Evolutionary conservation across 73 alveolate genomes (phyloP).

Genomic region (Tetrahymena thermophila): DNA sequence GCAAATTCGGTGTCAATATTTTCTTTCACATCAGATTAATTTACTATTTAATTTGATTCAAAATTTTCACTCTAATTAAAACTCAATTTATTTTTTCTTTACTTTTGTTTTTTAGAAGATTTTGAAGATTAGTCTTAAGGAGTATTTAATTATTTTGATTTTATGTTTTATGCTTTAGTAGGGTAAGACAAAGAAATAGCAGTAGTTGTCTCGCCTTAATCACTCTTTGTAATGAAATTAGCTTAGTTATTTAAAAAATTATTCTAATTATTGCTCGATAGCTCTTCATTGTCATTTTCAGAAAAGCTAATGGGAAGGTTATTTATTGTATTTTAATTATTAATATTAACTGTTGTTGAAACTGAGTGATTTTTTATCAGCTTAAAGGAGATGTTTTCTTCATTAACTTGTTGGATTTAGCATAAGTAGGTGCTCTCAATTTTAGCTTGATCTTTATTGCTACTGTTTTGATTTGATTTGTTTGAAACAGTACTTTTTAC

Average conservation of each 20-base stretch:
- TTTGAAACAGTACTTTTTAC: neutral
- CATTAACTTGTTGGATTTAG: neutral
- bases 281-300: neutral
- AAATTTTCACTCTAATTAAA: neutral
- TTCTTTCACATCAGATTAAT: neutral
- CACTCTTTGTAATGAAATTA: neutral
- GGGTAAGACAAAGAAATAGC: neutral
- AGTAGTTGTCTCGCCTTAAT: neutral
- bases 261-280: neutral
- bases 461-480: neutral
- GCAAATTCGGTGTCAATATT: neutral
- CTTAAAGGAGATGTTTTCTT: neutral
- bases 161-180: neutral
- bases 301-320: neutral
- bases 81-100: neutral
- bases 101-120: neutral
- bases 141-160: neutral
- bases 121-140: neutral
- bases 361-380: neutral
- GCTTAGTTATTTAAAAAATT: neutral
- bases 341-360: neutral
- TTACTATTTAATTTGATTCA: neutral
- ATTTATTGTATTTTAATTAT: neutral
- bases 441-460: neutral
- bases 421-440: neutral